These are phyloP conservation scores for Selaginella moellendorffii DNA, from an alignment of 75 land plant genomes.

Conservation along the genomic window DNA sequence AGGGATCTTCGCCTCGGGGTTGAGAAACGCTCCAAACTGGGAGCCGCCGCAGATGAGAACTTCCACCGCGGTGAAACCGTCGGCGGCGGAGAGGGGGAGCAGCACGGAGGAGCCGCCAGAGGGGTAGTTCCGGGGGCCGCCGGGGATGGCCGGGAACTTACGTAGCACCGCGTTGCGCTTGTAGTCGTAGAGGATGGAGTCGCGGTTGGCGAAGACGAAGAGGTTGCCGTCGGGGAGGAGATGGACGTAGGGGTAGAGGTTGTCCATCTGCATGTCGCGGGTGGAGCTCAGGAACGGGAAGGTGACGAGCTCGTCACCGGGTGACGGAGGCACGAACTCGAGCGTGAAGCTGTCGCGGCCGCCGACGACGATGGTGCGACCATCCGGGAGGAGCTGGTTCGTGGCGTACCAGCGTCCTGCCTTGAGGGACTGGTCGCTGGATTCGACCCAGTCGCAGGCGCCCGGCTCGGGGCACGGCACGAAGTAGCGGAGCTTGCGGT, in stretches of 20 bases:
- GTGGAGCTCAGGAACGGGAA: slow-evolving; percentile 36
- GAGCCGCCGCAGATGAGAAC: slow-evolving; percentile 67
- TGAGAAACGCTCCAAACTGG: slow-evolving; percentile 42
- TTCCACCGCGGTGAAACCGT: slow-evolving; percentile 30
- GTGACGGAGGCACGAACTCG: slow-evolving; percentile 28
- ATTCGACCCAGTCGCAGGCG: slow-evolving; percentile 50
- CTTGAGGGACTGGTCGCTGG: slow-evolving; percentile 12
- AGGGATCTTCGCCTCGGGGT: slow-evolving; percentile 12
- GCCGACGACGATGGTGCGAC: slow-evolving; percentile 26
- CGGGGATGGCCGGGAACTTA: slow-evolving; percentile 33
- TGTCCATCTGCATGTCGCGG: slow-evolving; percentile 44
- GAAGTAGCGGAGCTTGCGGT: slow-evolving; percentile 24
- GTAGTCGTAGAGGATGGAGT: slow-evolving; percentile 43
- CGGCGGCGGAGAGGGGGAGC: slow-evolving; percentile 30
- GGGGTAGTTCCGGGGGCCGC: slow-evolving; percentile 62
- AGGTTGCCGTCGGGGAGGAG: slow-evolving; percentile 70
- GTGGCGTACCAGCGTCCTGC: slow-evolving; percentile 36
- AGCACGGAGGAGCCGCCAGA: slow-evolving; percentile 56
- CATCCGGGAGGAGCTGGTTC: slow-evolving; percentile 29
- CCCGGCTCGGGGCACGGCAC: slow-evolving; percentile 16
- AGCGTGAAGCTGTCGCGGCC: slow-evolving; percentile 20
- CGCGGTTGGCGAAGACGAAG: slow-evolving; percentile 68
- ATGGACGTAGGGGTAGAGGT: slow-evolving; percentile 75
- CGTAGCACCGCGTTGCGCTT: slow-evolving; percentile 17
- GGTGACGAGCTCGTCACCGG: slow-evolving; percentile 7